These are phyloP conservation scores for Ulota crispa DNA, from an alignment of 225 moss, liverwort and hornwort genomes.

Conservation along the genomic window DNA sequence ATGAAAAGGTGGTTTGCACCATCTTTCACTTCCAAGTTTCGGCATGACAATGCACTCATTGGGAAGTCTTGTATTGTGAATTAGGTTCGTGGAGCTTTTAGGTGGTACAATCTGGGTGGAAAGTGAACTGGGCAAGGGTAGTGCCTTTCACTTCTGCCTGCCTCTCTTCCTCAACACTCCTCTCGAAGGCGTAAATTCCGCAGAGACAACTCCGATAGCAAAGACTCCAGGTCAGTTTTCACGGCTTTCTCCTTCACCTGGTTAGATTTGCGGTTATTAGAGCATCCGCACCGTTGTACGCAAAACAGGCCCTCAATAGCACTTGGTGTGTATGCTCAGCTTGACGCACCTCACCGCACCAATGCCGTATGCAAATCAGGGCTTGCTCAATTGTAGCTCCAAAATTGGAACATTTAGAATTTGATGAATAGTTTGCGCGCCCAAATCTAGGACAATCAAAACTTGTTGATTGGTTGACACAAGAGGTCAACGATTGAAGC, in stretches of 20 bases:
- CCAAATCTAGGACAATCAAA: too few relatives aligned
- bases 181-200: conserved; percentile 15
- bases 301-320: too few relatives aligned
- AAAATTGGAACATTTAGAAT: too few relatives aligned
- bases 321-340: too few relatives aligned
- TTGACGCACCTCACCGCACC: too few relatives aligned
- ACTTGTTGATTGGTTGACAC: too few relatives aligned
- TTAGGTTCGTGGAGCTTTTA: conserved; percentile 82
- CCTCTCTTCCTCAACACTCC: conserved; percentile 19
- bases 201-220: conserved; percentile 22
- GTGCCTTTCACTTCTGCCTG: conserved; percentile 41
- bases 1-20: background rate
- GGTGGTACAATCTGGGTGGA: conserved; percentile 75
- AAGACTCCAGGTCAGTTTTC: conserved; percentile 23
- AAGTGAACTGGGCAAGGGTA: conserved; percentile 69
- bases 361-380: too few relatives aligned
- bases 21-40: background rate
- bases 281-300: too few relatives aligned
- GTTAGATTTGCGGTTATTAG: too few relatives aligned
- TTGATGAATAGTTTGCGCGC: too few relatives aligned
- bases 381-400: too few relatives aligned
- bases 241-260: background rate
- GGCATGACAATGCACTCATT: background rate
- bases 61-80: background rate
- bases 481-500: too few relatives aligned